Evolutionary conservation across 352 stramenopile species (phyloP).

Genomic region (Globisporangium nodosum): DNA sequence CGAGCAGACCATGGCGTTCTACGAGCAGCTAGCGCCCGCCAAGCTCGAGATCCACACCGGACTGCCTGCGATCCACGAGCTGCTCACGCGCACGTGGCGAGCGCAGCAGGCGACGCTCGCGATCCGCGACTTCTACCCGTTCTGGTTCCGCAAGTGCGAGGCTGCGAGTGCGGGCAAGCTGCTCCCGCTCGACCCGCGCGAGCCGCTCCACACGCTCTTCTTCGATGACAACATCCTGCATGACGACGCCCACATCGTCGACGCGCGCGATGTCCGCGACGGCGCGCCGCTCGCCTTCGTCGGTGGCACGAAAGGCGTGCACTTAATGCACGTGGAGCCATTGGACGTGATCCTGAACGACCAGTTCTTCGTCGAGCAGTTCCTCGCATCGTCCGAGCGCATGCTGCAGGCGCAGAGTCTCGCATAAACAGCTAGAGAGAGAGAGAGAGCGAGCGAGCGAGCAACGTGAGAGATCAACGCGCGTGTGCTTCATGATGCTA

Average conservation of each 20-base stretch:
- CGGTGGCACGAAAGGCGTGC: constrained; percentile 23
- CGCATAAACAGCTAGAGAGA: no score
- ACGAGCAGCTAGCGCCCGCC: constrained; percentile 11
- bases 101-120: constrained; percentile 50
- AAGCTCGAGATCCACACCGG: constrained; percentile 25
- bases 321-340: constrained; percentile 62
- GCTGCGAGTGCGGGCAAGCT: constrained; percentile 50
- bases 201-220: constrained; percentile 44
- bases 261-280: constrained; percentile 32
- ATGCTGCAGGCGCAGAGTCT: constrained; percentile 1
- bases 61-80: constrained; percentile 40
- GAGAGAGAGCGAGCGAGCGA: no score
- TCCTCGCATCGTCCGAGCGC: constrained; percentile 20
- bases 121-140: constrained; percentile 72
- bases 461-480: no score
- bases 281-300: constrained; percentile 27
- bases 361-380: constrained; percentile 50
- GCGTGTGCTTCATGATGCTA: no score
- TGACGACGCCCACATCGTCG: constrained; percentile 69
- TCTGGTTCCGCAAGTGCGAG: constrained; percentile 59
- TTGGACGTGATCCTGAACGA: constrained; percentile 50
- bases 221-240: constrained; percentile 80
- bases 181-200: constrained; percentile 32
- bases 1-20: constrained; percentile 24
- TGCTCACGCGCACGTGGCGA: constrained; percentile 47